phyloP scores from a whole-genome alignment of 805 yeast species.

The Wickerhamomyces hampshirensis region DNA sequence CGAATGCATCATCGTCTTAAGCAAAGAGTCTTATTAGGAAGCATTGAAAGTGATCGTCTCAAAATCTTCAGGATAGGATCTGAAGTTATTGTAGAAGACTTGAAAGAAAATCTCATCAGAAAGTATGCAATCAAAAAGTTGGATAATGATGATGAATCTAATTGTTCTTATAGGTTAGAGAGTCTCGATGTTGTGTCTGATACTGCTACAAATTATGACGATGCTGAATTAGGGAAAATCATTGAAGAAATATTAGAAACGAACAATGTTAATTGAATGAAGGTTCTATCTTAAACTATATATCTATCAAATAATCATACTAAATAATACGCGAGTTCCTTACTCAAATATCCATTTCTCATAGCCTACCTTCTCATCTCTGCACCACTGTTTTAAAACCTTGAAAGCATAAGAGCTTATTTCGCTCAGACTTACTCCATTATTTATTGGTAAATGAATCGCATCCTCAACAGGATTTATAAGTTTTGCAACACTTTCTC shows the following conservation, averaged over 20 bases:
- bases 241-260: no score
- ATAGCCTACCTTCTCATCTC: conserved; percentile 4
- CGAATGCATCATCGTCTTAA: neutral
- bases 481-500: neutral
- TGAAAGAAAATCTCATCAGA: conserved; percentile 10
- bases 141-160: conserved; percentile 2
- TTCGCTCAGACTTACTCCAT: conserved; percentile 3
- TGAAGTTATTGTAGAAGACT: conserved; percentile 13
- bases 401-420: conserved; percentile 6
- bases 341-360: conserved; percentile 5
- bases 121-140: conserved; percentile 5
- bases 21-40: conserved; percentile 6
- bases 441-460: conserved; percentile 9
- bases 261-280: no score
- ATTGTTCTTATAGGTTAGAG: neutral
- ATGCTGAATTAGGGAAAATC: neutral
- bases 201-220: neutral
- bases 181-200: conserved; percentile 4
- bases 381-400: conserved; percentile 13
- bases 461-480: conserved; percentile 3
- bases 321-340: neutral
- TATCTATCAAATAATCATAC: no score
- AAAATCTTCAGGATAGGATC: conserved; percentile 12
- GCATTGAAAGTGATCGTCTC: conserved; percentile 9
- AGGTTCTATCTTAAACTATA: no score